A percentile compares a stretch with the other conserved stretches of the same genome.
phyloP scores from a whole-genome alignment of 352 stramenopile species.

The Phytophthora cajani region DNA sequence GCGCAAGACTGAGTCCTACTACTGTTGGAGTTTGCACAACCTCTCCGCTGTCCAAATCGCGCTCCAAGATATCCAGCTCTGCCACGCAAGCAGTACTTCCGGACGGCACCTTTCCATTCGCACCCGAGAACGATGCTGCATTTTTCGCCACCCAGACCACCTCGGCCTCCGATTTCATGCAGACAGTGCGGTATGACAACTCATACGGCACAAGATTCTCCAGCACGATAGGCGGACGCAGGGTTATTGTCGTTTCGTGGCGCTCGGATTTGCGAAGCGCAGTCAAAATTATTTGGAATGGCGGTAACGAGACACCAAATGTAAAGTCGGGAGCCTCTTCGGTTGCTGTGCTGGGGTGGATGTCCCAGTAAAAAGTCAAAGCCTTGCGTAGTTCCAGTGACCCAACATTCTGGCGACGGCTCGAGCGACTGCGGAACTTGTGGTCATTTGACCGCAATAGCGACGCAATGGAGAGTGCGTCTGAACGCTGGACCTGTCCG shows the following conservation, averaged over 20 bases:
- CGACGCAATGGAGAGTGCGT: conserved; percentile 61
- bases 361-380: conserved; percentile 83
- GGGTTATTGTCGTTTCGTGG: conserved; percentile 74
- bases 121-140: conserved; percentile 70
- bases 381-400: conserved; percentile 68
- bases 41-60: conserved; percentile 42
- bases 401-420: conserved; percentile 54
- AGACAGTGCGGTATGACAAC: conserved; percentile 76
- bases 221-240: conserved; percentile 71
- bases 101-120: conserved; percentile 58
- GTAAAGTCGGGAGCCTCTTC: conserved; percentile 20
- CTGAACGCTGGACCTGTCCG: conserved; percentile 66
- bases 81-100: conserved; percentile 63
- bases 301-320: conserved; percentile 62
- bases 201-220: conserved; percentile 84
- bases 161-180: conserved; percentile 77
- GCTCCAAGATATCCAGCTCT: conserved; percentile 74
- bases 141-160: conserved; percentile 71
- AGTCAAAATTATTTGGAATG: conserved; percentile 82
- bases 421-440: conserved; percentile 29
- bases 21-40: conserved; percentile 59
- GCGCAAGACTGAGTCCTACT: conserved; percentile 74
- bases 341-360: conserved; percentile 42
- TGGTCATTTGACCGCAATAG: conserved; percentile 56
- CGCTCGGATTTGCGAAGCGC: conserved; percentile 76